Conservation (phyloP, 23 red algal genomes). For the Gracilaria gracilis region DNA sequence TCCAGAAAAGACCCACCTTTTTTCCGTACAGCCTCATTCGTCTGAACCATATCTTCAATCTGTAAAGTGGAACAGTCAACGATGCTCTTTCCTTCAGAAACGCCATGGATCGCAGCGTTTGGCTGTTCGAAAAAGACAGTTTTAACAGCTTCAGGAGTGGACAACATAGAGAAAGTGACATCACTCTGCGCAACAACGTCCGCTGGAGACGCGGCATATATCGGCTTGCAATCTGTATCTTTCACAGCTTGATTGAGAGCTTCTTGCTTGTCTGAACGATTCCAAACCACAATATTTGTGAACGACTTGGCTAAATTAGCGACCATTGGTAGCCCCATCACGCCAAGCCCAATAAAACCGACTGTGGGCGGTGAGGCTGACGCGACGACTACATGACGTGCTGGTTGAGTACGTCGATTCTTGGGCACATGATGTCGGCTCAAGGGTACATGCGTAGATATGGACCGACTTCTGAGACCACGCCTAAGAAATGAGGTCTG, state of each 20-base stretch:
- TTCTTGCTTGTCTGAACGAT: conserved; percentile 72
- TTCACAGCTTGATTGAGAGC: conserved; percentile 64
- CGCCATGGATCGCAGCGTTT: conserved; percentile 49
- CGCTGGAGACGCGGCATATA: conserved; percentile 39
- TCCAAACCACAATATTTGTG: conserved; percentile 78
- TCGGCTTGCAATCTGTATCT: conserved; percentile 1
- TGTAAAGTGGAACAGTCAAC: conserved; percentile 90
- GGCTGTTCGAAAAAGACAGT: conserved; percentile 51
- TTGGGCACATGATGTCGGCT: too few relatives aligned
- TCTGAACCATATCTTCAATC: conserved; percentile 58
- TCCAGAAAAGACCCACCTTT: conserved; percentile 81
- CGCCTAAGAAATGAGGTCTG: conserved; percentile 18
- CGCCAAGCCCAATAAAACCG: conserved; percentile 91
- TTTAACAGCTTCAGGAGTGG: conserved; percentile 74
- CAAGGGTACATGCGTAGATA: neutral
- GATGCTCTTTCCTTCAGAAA: conserved; percentile 73
- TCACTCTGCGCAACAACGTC: conserved; percentile 57
- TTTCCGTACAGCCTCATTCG: conserved; percentile 42
- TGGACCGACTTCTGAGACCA: neutral
- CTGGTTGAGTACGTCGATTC: neutral
- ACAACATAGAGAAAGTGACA: conserved; percentile 86
- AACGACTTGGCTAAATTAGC: conserved; percentile 68
- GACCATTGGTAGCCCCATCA: conserved; percentile 89
- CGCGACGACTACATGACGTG: neutral
- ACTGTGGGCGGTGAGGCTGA: conserved; percentile 48